Evolutionary conservation across 768 basidiomycete species (phyloP), one percentile per base, ranked within the genome.

Genomic region (Pleurotus eryngii): DNA sequence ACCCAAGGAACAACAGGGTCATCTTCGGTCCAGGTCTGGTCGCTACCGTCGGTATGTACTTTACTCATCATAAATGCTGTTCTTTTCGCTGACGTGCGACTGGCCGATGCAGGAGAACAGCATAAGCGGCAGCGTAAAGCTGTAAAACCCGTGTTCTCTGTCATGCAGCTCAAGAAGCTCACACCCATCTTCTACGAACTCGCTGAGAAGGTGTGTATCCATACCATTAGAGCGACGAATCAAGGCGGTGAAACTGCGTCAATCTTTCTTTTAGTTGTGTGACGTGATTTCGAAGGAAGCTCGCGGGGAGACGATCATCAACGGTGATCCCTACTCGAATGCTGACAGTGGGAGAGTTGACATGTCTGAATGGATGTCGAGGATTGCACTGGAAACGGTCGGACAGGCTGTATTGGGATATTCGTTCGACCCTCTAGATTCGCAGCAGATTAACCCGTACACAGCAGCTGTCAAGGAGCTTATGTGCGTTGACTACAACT

Each of bases 71-170:
- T 22, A 18, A 35, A 18, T 20, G 15, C 2, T 54, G 17, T 7
- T 42, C 27, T 20, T 7, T 30, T 6, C 43, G n/a, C n/a, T 53
- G 50, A 26, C 4, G 50, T n/a, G 42, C 26, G 22, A 39, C 46
- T 45, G 55, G 51, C 8, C 42, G 8, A 12, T 51, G 24, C 47
- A 73, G 75, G 81, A 57, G 67, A 72, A 62, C 63, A 75, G 61
- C 81, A 82, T 61, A 74, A 74, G 64, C 70, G 69, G 22, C 81
- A 83, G 63, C 70, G 81, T 17, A 80, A 80, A 62, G 68, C 80
- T 39, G 74, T 81, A 43, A 74, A 67, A 48, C 76, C 79, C 2
- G 72, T 81, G 7, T 82, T 83, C 61, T 77, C 78, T 1, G 68
- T 71, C 4, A 67, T 74, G 4, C 77, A 81, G 49, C 67, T 83